Conservation (phyloP, 2,329 filamentous ascomycete genomes). For the Pseudocercospora fuligena region DNA sequence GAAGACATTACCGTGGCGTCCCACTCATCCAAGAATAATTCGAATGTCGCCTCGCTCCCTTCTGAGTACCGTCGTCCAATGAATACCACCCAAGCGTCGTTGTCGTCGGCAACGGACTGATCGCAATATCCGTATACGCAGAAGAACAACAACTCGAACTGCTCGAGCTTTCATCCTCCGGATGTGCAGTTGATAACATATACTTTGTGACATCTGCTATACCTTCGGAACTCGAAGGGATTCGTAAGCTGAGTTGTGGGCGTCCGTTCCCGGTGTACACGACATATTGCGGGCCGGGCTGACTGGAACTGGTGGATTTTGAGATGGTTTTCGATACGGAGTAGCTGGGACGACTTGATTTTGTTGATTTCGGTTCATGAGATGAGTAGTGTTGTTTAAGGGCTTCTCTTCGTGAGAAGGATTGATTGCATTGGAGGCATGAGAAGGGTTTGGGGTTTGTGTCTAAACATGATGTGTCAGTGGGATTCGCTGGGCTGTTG, state of each 20-base stretch:
- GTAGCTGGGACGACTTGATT: background rate
- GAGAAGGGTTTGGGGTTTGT: background rate
- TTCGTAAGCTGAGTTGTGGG: background rate
- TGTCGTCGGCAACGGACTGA: background rate
- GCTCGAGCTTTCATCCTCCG: background rate
- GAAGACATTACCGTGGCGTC: background rate
- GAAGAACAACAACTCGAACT: background rate
- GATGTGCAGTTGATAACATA: background rate
- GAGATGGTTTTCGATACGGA: background rate
- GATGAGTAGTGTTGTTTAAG: constrained; percentile 5
- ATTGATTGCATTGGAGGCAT: constrained; percentile 4
- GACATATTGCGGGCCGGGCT: background rate
- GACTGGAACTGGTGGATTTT: background rate
- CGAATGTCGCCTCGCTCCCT: background rate
- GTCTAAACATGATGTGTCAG: background rate
- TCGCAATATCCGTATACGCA: background rate
- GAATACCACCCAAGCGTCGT: background rate
- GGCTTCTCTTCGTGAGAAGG: background rate
- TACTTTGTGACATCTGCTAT: background rate
- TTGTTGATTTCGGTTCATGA: background rate
- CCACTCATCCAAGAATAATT: background rate
- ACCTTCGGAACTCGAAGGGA: background rate
- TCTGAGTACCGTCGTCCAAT: too few species aligned
- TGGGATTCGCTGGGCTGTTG: background rate
- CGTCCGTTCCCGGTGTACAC: background rate